A percentile compares a stretch with the other conserved stretches of the same genome.
Conservation (phyloP, 2,329 filamentous ascomycete genomes). For the Claviceps sorghi region DNA sequence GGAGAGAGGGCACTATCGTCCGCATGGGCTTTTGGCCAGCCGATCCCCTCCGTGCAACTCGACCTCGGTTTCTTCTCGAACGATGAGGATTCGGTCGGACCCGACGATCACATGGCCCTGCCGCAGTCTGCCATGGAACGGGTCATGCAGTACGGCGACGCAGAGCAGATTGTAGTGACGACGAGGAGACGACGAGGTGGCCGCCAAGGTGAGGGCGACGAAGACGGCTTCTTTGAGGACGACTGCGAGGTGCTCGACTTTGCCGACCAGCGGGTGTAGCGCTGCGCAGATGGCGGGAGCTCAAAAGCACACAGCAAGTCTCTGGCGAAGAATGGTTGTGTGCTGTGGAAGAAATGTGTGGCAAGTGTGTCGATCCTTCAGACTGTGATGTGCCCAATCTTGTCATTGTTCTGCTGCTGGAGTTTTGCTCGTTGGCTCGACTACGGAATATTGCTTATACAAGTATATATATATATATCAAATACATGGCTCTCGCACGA, state of each 20-base stretch:
- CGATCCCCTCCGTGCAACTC: conserved; percentile 34
- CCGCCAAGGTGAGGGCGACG: conserved; percentile 36
- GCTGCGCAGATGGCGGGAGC: not conserved
- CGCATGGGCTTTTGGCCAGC: conserved; percentile 47
- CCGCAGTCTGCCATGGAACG: conserved; percentile 51
- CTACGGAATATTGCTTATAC: no score
- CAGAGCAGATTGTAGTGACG: conserved; percentile 70
- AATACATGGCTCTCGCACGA: no score
- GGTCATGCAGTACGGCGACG: conserved; percentile 44
- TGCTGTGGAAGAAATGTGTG: no score
- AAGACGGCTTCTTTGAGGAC: conserved; percentile 79
- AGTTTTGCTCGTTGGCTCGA: conserved; percentile 2
- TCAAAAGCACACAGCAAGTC: no score
- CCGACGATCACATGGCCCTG: conserved; percentile 43
- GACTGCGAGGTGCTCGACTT: conserved; percentile 87
- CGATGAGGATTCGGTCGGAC: conserved; percentile 37
- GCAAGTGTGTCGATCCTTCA: not conserved
- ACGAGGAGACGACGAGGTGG: conserved; percentile 53
- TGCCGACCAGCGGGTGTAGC: conserved; percentile 53
- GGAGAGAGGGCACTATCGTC: conserved; percentile 8
- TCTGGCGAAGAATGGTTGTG: no score
- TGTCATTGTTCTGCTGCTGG: conserved; percentile 1
- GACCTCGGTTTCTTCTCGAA: conserved; percentile 32
- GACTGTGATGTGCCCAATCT: not conserved
- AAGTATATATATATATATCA: no score